Evolutionary conservation across 305 asterid genomes (phyloP), one percentile per base, ranked within the genome.

Genomic region (Solanum aculeatissimum): DNA sequence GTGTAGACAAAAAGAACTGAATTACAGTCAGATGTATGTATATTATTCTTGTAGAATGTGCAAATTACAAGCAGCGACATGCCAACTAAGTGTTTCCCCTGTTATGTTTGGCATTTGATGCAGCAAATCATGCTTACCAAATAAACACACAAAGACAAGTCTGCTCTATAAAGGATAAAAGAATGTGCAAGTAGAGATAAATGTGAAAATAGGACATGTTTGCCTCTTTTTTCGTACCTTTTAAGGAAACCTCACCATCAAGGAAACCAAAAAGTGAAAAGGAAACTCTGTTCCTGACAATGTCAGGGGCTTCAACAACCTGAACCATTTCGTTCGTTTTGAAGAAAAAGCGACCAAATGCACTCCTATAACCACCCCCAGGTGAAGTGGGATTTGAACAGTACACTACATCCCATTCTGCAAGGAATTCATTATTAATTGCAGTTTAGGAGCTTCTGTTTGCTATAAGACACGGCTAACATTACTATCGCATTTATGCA

Each of bases 341-440:
- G 92, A 95, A 93, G 78, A 95, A 87, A 51, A 95, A 89, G 29
- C 98, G 92, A 4, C 99, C 97, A 7, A 95, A 27, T 45, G 97
- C 93, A 87, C 97, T 95, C 85, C 99, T 87, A 87, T 86, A 96
- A 82, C 95, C 95, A 25, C 98, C 98, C 19, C 99, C 98, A 18
- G 99, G 98, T 13, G 98, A 96, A 7, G 98, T 95, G 25, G 98
- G 98, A 53, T 93, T 93, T 32, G 99, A 96, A 84, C 98, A 93
- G 84, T 96, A 96, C 85, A 90, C 84, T 29, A 96, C 98, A 87
- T 95, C 98, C 98, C 99, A 96, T 85, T 96, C 99, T 96, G 89
- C 84, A 81, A 77, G 77, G n/a, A 86, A 77, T 78, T 79, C 43
- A 21, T 49, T 40, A 18, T 45, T 49, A 51, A 6, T 29, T 29